Conservation (phyloP, 495 filamentous ascomycete genomes). For the Jackrogersella minutella region DNA sequence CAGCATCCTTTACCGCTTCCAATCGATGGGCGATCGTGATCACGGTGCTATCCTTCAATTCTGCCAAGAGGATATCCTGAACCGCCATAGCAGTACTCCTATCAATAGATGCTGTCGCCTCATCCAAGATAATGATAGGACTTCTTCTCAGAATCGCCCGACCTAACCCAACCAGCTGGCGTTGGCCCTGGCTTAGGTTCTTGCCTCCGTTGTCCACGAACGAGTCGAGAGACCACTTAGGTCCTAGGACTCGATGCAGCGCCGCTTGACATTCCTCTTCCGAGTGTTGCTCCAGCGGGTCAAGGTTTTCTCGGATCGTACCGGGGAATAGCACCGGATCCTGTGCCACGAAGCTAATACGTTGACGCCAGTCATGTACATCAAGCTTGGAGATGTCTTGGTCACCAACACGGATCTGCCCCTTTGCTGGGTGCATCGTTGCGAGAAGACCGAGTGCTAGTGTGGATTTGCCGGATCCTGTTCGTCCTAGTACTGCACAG, state of each 20-base stretch:
- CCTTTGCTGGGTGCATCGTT: slow-evolving; percentile 57
- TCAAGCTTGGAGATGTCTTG: slow-evolving; percentile 60
- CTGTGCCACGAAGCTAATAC: slow-evolving; percentile 68
- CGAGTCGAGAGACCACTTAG: slow-evolving; percentile 54
- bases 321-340: slow-evolving; percentile 68
- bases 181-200: slow-evolving; percentile 68
- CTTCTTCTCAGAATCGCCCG: slow-evolving; percentile 65
- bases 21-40: slow-evolving; percentile 87
- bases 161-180: slow-evolving; percentile 67
- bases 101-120: slow-evolving; percentile 89
- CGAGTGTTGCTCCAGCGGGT: slow-evolving; percentile 56
- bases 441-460: slow-evolving; percentile 64
- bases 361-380: slow-evolving; percentile 61
- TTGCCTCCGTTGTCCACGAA: slow-evolving; percentile 64
- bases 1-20: slow-evolving; percentile 79
- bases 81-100: slow-evolving; percentile 78
- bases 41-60: slow-evolving; percentile 79
- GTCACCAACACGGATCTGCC: slow-evolving; percentile 62
- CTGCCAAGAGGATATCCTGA: slow-evolving; percentile 76
- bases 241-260: slow-evolving; percentile 53
- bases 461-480: slow-evolving; percentile 70
- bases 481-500: slow-evolving; percentile 69
- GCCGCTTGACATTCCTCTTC: slow-evolving; percentile 58
- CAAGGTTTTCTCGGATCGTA: slow-evolving; percentile 63
- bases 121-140: slow-evolving; percentile 72